These are phyloP conservation scores for Mortierella hygrophila DNA, from an alignment of 192 early-diverging fungal genomes.

Conservation along the genomic window DNA sequence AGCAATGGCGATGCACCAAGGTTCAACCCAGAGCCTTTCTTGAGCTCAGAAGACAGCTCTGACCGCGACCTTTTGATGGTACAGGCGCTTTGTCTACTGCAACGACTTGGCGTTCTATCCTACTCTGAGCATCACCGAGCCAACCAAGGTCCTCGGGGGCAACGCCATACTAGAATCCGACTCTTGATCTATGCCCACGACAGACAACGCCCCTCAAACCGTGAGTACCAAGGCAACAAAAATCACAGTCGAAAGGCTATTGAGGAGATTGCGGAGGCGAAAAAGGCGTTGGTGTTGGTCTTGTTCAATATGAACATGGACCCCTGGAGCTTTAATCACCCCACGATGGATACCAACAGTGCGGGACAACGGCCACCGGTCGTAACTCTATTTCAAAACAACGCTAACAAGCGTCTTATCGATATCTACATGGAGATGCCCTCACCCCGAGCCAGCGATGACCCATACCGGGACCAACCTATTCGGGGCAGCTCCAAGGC, in stretches of 20 bases:
- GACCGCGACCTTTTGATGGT: constrained; percentile 4
- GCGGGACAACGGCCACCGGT: background rate
- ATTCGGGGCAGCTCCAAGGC: background rate
- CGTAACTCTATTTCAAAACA: constrained; percentile 15
- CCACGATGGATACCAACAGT: background rate
- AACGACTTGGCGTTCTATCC: constrained; percentile 4
- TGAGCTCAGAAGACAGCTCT: background rate
- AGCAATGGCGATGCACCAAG: background rate
- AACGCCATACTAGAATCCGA: background rate
- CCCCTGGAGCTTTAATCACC: constrained; percentile 12
- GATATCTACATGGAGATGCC: constrained; percentile 59
- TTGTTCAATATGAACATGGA: constrained; percentile 37
- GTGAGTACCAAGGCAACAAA: background rate
- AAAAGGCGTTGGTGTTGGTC: constrained; percentile 18
- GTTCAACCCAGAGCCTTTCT: constrained; percentile 15
- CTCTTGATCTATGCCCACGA: constrained; percentile 29
- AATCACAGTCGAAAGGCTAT: background rate
- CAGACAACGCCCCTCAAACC: background rate
- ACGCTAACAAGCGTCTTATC: constrained; percentile 23
- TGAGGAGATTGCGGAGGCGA: background rate
- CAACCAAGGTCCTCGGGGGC: background rate
- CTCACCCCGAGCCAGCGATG: constrained; percentile 34
- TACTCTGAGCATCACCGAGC: background rate
- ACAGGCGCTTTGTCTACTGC: constrained; percentile 4
- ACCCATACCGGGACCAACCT: constrained; percentile 8